phyloP scores from a whole-genome alignment of 345 rosid genomes.

The Citrus unshiu region DNA sequence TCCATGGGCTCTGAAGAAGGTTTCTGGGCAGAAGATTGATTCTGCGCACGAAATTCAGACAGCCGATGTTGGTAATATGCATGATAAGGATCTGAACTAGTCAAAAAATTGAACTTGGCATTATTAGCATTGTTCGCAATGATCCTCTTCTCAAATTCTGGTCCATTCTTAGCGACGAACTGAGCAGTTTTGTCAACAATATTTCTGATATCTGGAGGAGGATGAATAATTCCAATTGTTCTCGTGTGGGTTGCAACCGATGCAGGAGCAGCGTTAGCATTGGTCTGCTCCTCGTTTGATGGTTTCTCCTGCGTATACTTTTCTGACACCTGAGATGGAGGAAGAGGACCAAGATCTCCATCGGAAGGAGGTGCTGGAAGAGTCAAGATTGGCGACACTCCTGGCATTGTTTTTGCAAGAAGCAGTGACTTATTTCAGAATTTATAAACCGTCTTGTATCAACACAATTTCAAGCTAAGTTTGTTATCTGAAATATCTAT shows the following conservation, averaged over 20 bases:
- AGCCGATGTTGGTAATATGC: conserved; percentile 57
- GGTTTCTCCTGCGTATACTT: conserved; percentile 23
- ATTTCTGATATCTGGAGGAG: conserved; percentile 59
- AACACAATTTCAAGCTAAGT: not conserved
- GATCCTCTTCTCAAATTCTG: conserved; percentile 60
- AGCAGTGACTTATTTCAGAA: not conserved
- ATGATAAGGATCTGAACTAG: conserved; percentile 49
- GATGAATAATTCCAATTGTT: conserved; percentile 61
- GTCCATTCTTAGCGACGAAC: conserved; percentile 64
- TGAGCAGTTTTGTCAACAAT: conserved; percentile 60
- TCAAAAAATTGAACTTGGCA: conserved; percentile 58
- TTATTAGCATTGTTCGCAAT: conserved; percentile 54
- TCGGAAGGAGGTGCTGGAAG: conserved; percentile 51
- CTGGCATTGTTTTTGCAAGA: conserved; percentile 24
- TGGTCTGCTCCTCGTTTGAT: conserved; percentile 29
- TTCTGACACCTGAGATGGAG: conserved; percentile 38
- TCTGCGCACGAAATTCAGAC: conserved; percentile 52
- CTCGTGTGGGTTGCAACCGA: conserved; percentile 61
- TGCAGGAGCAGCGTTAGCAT: conserved; percentile 22
- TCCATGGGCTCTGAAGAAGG: conserved; percentile 31
- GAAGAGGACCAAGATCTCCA: conserved; percentile 40
- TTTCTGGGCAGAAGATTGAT: conserved; percentile 41
- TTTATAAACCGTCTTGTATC: not conserved
- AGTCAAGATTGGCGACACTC: conserved; percentile 35
- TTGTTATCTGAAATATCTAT: not conserved